Evolutionary conservation across 441 rosid species (phyloP).

Genomic region (Pelargonium fulgidum): DNA sequence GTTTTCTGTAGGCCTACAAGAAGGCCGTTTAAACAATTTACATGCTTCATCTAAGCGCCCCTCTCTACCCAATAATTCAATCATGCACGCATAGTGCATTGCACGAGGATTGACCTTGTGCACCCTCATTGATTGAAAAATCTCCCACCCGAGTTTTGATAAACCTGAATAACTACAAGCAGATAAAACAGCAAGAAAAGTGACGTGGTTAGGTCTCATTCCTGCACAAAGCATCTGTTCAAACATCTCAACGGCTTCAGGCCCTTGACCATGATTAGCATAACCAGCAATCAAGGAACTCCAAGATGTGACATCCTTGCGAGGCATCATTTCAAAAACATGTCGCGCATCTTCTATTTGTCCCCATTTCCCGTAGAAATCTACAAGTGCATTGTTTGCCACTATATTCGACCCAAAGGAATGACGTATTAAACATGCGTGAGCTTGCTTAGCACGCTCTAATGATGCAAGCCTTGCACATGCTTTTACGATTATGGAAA

Average conservation of each 20-base stretch:
- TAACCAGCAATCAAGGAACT: slow-evolving; percentile 85
- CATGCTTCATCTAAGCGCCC: slow-evolving; percentile 84
- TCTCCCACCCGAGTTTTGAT: slow-evolving; percentile 67
- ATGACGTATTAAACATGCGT: slow-evolving; percentile 55
- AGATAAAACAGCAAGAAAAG: slow-evolving; percentile 73
- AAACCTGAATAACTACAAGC: slow-evolving; percentile 79
- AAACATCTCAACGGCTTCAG: slow-evolving; percentile 57
- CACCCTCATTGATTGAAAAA: slow-evolving; percentile 67
- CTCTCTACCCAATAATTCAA: slow-evolving; percentile 70
- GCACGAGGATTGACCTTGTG: slow-evolving; percentile 72
- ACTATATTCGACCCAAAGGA: slow-evolving; percentile 71
- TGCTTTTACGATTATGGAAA: slow-evolving; percentile 61
- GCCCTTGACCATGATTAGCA: slow-evolving; percentile 71
- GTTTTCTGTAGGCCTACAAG: slow-evolving; percentile 62
- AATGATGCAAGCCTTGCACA: slow-evolving; percentile 69
- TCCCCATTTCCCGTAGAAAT: slow-evolving; percentile 96
- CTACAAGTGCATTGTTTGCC: slow-evolving; percentile 72
- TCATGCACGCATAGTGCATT: slow-evolving; percentile 83
- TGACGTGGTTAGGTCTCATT: slow-evolving; percentile 65
- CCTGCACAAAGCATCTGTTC: slow-evolving; percentile 56
- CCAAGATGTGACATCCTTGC: slow-evolving; percentile 71
- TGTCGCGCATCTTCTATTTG: slow-evolving; percentile 63
- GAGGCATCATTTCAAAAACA: slow-evolving; percentile 65
- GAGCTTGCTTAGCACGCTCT: slow-evolving; percentile 77
- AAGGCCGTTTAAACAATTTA: slow-evolving; percentile 56